Evolutionary conservation across 441 rosid genomes (phyloP), one percentile per base, ranked within the genome.

Genomic region (Adansonia grandidieri): DNA sequence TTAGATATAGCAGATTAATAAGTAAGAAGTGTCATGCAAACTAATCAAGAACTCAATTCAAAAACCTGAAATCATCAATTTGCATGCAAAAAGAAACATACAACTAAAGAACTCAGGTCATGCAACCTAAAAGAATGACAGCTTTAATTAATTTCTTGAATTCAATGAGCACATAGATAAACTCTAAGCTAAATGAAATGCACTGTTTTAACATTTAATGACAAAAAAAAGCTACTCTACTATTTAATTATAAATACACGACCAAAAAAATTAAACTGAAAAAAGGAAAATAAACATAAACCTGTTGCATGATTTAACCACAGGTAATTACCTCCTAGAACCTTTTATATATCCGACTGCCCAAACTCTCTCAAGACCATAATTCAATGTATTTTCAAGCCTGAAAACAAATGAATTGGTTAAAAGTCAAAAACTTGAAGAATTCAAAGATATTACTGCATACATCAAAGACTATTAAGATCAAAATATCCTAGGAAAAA

Each of bases 341-440:
- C 97, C 78, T 83, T 87, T 96, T 82, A 90, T 88, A 84, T 83
- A 92, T 51, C 97, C 97, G 68, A 93, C 67, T 53, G 96, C 95
- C 99, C 98, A 92, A 71, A 92, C 97, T 86, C 99, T 88, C 86
- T 95, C 98, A 78, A 92, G 97, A 58, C 95, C 96, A 81, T 93
- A 95, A 86, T 95, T 93, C 85, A 95, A 84, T 66, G 99, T 96
- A 84, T 96, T 96, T 83, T 96, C 98, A 75, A 96, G 97, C 94
- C 99, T 96, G 92, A 32, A 73, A 73, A 40, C n/a, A 20, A 71
- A 67, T 4, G 66, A 83, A 17, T 57, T 10, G 28, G 20, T 71
- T 48, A 9, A 63, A 20, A 75, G 20, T 45, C 44, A 24, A 37
- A n/a, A 66, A 44, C 51, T 58, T 44, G 44, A 65, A 51, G 73